These are phyloP conservation scores for Candida insectalens DNA, from an alignment of 805 yeast species.

Conservation along the genomic window DNA sequence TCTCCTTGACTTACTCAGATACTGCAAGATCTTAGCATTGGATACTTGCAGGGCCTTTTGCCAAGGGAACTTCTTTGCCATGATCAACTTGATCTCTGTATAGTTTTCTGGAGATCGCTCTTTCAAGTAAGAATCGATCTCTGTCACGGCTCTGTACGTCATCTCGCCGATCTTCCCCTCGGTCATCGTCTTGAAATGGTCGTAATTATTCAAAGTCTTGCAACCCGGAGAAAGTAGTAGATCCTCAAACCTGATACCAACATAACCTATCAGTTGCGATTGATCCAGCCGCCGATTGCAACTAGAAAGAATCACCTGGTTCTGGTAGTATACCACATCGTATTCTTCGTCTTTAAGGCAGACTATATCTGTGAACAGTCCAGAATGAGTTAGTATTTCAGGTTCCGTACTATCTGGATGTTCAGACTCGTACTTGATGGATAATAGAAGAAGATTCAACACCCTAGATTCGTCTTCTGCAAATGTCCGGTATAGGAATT, in stretches of 20 bases:
- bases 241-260: slow-evolving; percentile 3
- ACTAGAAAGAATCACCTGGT: slow-evolving; percentile 1
- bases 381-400: slow-evolving; percentile 1
- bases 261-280: neutral
- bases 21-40: neutral
- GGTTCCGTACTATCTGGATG: neutral
- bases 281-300: slow-evolving; percentile 1
- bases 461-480: slow-evolving; percentile 1
- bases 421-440: slow-evolving; percentile 1
- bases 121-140: neutral
- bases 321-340: slow-evolving; percentile 1
- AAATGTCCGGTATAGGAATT: neutral
- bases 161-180: neutral
- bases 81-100: slow-evolving; percentile 2
- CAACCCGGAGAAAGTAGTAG: neutral
- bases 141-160: slow-evolving; percentile 1
- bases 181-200: slow-evolving; percentile 1
- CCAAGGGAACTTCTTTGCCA: neutral
- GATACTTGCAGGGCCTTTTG: too few species aligned
- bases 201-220: neutral
- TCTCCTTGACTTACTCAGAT: neutral
- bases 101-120: neutral
- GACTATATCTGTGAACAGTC: slow-evolving; percentile 1
- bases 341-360: neutral
- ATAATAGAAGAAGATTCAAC: slow-evolving; percentile 1